phyloP scores from a whole-genome alignment of 805 yeast species.

The Candida qinlingensis region DNA sequence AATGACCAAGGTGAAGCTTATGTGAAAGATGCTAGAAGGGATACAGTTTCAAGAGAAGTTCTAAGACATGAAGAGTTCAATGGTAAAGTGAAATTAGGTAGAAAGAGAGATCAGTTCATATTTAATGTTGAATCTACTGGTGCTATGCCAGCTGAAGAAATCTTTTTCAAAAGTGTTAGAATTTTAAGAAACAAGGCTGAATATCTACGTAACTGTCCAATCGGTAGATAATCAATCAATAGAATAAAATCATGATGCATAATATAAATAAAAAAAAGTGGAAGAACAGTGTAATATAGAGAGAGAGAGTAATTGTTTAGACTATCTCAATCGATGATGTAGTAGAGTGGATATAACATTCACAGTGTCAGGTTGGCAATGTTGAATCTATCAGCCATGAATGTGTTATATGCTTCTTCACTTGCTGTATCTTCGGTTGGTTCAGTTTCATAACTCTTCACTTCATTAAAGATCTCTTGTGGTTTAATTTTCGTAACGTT shows the following conservation, averaged over 20 bases:
- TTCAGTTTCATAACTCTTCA: conserved; percentile 15
- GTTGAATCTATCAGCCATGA: conserved; percentile 7
- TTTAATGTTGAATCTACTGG: conserved; percentile 94
- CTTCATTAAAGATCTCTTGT: conserved; percentile 20
- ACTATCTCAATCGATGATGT: no score
- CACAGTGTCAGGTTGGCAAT: conserved; percentile 5
- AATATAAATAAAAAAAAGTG: neutral
- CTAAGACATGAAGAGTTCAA: conserved; percentile 88
- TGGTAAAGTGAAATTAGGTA: conserved; percentile 85
- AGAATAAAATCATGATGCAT: conserved; percentile 4
- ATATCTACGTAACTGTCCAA: conserved; percentile 73
- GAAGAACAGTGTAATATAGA: neutral
- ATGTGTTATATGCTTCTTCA: conserved; percentile 2
- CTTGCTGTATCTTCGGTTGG: neutral
- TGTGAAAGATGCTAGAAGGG: conserved; percentile 87
- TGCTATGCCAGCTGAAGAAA: conserved; percentile 95
- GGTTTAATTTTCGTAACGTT: conserved; percentile 33
- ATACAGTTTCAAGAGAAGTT: conserved; percentile 95
- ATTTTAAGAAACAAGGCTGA: conserved; percentile 82
- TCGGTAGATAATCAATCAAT: conserved; percentile 39
- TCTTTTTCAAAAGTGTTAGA: conserved; percentile 84
- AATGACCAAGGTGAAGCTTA: conserved; percentile 62
- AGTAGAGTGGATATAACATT: neutral
- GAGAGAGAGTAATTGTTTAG: neutral
- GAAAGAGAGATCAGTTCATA: conserved; percentile 88